phyloP scores from a whole-genome alignment of 768 basidiomycete genomes.

The Infundibulicybe gibba region DNA sequence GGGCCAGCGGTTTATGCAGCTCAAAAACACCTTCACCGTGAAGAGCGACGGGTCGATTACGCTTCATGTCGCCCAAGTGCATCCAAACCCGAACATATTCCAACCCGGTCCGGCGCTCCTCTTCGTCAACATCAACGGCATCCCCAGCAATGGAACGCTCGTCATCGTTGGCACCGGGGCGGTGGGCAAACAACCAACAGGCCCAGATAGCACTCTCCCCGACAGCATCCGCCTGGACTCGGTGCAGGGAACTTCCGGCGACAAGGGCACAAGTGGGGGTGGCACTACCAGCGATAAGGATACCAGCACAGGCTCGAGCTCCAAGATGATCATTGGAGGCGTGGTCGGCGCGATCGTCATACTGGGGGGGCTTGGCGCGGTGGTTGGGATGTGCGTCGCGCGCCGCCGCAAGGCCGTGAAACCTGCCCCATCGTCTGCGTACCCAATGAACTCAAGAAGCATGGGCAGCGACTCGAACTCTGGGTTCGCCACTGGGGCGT shows the following conservation, averaged over 20 bases:
- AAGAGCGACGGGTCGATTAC: conserved; percentile 73
- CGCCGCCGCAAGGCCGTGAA: conserved; percentile 45
- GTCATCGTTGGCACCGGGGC: conserved; percentile 79
- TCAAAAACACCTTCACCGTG: conserved; percentile 84
- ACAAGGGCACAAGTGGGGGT: conserved; percentile 9
- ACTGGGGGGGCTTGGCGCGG: conserved; percentile 42
- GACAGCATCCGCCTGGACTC: conserved; percentile 38
- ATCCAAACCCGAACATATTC: conserved; percentile 82
- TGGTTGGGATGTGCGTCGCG: conserved; percentile 43
- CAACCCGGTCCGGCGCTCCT: conserved; percentile 86
- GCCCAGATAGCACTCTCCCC: conserved; percentile 43
- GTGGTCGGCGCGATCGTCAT: conserved; percentile 45
- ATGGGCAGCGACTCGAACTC: conserved; percentile 49
- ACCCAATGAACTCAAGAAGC: conserved; percentile 5
- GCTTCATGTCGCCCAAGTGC: conserved; percentile 78
- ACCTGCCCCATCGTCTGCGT: conserved; percentile 16
- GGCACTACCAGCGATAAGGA: conserved; percentile 4
- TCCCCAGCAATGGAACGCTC: conserved; percentile 76
- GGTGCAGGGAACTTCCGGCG: conserved; percentile 32
- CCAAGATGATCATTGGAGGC: conserved; percentile 39
- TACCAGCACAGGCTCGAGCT: conserved; percentile 20
- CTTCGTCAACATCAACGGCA: conserved; percentile 80
- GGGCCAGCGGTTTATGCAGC: conserved; percentile 78
- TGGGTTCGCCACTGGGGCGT: conserved; percentile 67
- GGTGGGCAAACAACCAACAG: conserved; percentile 66